Evolutionary conservation across 495 filamentous ascomycete genomes (phyloP).

Genomic region (Penicillium atrosanguineum): DNA sequence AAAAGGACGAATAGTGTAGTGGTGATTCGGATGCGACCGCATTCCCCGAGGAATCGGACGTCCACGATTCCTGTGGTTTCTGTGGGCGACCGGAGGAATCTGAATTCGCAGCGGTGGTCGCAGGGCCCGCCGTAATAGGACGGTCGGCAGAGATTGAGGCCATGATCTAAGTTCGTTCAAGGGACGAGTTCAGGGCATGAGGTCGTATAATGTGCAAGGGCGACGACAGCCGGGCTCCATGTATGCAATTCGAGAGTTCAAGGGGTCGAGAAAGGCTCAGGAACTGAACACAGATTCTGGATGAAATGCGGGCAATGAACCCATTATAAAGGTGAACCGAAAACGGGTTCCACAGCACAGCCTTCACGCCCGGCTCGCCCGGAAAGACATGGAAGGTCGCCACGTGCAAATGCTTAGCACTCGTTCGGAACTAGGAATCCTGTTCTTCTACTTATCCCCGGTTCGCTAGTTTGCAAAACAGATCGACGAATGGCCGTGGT

Average conservation of each 20-base stretch:
- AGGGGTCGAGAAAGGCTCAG: background rate
- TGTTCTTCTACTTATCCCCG: background rate
- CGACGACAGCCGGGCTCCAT: conserved; percentile 9
- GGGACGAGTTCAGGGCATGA: conserved; percentile 8
- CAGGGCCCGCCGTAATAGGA: conserved; percentile 1
- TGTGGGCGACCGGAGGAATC: background rate
- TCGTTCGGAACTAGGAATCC: background rate
- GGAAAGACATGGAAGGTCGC: conserved; percentile 15
- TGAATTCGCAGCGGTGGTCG: conserved; percentile 2
- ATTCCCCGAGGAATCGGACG: conserved; percentile 24
- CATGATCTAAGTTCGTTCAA: background rate
- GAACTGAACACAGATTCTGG: background rate
- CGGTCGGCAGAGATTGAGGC: conserved; percentile 9
- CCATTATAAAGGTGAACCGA: conserved; percentile 1
- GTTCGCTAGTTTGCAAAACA: no score
- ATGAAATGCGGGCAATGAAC: background rate
- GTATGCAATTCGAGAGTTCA: background rate
- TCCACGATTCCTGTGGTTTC: conserved; percentile 14
- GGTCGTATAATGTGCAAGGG: conserved; percentile 5
- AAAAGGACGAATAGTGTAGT: conserved; percentile 27
- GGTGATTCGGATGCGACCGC: conserved; percentile 20
- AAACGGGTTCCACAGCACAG: conserved; percentile 40
- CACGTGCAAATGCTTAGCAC: background rate
- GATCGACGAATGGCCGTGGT: no score
- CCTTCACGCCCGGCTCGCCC: conserved; percentile 27